Conservation (phyloP, 1,284 basidiomycete species). For the Boletus coffeatus region DNA sequence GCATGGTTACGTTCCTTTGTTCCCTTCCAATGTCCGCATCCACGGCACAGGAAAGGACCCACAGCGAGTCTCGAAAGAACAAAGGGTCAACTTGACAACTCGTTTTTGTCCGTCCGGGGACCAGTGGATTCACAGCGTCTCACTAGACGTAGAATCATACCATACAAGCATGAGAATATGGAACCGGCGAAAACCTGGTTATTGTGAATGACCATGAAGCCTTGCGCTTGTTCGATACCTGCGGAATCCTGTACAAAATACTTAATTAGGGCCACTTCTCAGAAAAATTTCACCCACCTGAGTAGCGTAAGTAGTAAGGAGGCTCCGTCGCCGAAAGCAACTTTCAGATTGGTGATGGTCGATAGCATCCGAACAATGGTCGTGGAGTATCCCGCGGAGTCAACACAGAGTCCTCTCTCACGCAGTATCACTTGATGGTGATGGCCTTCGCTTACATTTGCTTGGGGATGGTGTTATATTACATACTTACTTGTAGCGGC, state of each 20-base stretch:
- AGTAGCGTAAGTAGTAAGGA: neutral
- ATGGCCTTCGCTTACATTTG: neutral
- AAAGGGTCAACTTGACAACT: too few relatives aligned
- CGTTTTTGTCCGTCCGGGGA: too few relatives aligned
- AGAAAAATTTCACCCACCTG: neutral
- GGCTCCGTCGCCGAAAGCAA: neutral
- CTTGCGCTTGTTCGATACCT: too few relatives aligned
- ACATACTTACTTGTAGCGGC: neutral
- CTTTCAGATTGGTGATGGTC: too few relatives aligned
- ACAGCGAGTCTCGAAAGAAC: too few relatives aligned
- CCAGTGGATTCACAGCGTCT: too few relatives aligned
- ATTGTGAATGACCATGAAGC: neutral
- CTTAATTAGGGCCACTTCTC: neutral
- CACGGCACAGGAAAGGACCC: too few relatives aligned
- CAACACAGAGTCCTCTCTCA: neutral
- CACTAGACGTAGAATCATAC: neutral
- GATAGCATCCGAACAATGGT: too few relatives aligned
- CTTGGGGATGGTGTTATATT: neutral
- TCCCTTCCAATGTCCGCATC: too few relatives aligned
- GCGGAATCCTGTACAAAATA: too few relatives aligned
- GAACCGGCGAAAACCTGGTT: neutral
- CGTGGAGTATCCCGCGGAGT: too few relatives aligned
- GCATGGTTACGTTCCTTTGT: too few relatives aligned
- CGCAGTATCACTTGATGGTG: conserved; percentile 1
- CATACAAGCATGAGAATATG: neutral